Conservation (phyloP, 306 rosid species). For the Dryas octopetala region DNA sequence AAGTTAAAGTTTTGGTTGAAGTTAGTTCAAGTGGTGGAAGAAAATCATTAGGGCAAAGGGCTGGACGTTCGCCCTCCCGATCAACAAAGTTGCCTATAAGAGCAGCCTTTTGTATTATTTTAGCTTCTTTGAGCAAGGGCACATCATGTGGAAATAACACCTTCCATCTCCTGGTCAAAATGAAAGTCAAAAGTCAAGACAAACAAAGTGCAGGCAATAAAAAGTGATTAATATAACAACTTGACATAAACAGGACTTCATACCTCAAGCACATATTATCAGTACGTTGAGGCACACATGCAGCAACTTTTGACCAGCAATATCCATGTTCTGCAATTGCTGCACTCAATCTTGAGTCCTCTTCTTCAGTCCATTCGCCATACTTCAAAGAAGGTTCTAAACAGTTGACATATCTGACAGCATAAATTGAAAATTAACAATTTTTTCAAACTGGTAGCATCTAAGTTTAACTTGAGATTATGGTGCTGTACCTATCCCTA, state of each 20-base stretch:
- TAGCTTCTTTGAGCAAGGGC: conserved; percentile 63
- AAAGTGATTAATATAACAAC: not conserved
- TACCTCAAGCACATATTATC: conserved; percentile 96
- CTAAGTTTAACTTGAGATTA: not conserved
- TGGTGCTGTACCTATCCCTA: conserved; percentile 74
- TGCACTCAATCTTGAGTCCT: conserved; percentile 67
- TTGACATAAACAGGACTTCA: conserved; percentile 17
- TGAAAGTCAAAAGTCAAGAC: not conserved
- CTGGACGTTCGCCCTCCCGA: conserved; percentile 82
- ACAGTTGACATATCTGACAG: conserved; percentile 77
- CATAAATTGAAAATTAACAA: conserved; percentile 30
- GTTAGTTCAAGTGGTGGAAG: conserved; percentile 40
- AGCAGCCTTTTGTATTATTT: conserved; percentile 58
- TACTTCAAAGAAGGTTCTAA: conserved; percentile 78
- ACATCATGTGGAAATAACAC: conserved; percentile 67
- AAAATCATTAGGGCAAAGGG: conserved; percentile 63
- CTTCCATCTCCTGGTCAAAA: conserved; percentile 79
- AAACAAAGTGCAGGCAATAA: conserved; percentile 3
- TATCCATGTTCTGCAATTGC: conserved; percentile 72
- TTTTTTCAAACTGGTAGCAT: conserved; percentile 18
- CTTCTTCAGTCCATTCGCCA: conserved; percentile 79
- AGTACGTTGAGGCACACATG: conserved; percentile 76
- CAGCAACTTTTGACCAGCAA: conserved; percentile 95
- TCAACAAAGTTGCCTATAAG: conserved; percentile 76
- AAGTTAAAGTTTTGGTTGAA: conserved; percentile 26